These are phyloP conservation scores for Backusella tuberculispora DNA, from an alignment of 192 early-diverging fungal genomes.

Conservation along the genomic window DNA sequence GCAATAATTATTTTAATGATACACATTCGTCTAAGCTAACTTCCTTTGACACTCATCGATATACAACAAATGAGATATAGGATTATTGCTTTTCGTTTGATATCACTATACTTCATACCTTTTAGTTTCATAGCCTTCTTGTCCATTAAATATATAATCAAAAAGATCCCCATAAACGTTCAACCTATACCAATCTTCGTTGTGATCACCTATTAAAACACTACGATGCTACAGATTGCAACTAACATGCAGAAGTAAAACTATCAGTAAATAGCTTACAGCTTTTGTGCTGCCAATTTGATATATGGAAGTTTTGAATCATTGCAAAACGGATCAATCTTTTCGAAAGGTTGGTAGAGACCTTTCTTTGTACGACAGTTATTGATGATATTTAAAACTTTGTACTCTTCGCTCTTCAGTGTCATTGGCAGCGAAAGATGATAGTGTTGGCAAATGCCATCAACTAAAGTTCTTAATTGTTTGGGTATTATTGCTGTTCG, in stretches of 20 bases:
- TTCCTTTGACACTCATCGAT: background rate
- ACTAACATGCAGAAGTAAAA: slow-evolving; percentile 8
- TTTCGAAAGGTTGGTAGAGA: slow-evolving; percentile 4
- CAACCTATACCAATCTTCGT: slow-evolving; percentile 16
- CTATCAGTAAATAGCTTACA: slow-evolving; percentile 18
- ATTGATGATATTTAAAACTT: slow-evolving; percentile 12
- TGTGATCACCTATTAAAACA: slow-evolving; percentile 7
- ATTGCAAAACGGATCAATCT: slow-evolving; percentile 16
- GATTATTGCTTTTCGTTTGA: slow-evolving; percentile 6
- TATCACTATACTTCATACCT: slow-evolving; percentile 24
- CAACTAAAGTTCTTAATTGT: slow-evolving; percentile 11
- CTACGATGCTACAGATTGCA: slow-evolving; percentile 5
- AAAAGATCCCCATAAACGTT: slow-evolving; percentile 17
- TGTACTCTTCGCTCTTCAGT: slow-evolving; percentile 15
- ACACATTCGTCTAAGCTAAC: slow-evolving; percentile 11
- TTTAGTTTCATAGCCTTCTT: slow-evolving; percentile 14
- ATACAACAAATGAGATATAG: background rate
- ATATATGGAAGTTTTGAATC: slow-evolving; percentile 16
- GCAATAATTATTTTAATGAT: slow-evolving; percentile 13
- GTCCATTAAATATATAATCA: slow-evolving; percentile 21
- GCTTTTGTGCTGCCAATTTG: slow-evolving; percentile 4
- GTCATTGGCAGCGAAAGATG: slow-evolving; percentile 14
- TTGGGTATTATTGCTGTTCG: slow-evolving; percentile 16
- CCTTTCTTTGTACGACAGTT: background rate
- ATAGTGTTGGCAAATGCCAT: slow-evolving; percentile 16